Evolutionary conservation across 176 grass and related monocot species (phyloP).

Genomic region (Zizania latifolia): DNA sequence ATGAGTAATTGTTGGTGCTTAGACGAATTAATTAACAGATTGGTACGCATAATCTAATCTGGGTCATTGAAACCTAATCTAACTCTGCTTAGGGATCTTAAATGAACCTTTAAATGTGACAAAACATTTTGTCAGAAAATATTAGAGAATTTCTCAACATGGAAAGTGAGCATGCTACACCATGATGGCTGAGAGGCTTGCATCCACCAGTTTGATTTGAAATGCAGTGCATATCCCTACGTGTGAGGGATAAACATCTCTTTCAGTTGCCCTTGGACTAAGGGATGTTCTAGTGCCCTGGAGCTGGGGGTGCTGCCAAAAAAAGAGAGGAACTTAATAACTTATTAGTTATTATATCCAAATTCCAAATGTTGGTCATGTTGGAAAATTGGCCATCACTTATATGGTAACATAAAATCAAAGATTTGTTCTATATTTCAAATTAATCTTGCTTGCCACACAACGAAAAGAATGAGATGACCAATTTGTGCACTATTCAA

Average conservation of each 20-base stretch:
- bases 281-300: slow-evolving; percentile 29
- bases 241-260: slow-evolving; percentile 26
- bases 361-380: neutral
- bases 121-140: neutral
- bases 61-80: neutral
- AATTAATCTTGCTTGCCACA: slow-evolving; percentile 3
- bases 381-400: slow-evolving; percentile 12
- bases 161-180: slow-evolving; percentile 6
- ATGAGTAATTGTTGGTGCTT: neutral
- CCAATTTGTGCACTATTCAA: neutral
- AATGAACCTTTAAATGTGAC: slow-evolving; percentile 8
- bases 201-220: neutral
- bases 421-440: slow-evolving; percentile 27
- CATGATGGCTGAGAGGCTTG: slow-evolving; percentile 17
- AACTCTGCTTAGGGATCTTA: neutral
- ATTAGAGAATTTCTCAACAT: neutral
- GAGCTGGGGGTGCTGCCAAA: slow-evolving; percentile 35
- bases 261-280: slow-evolving; percentile 38
- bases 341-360: neutral
- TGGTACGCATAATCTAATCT: neutral
- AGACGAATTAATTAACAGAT: neutral
- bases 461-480: slow-evolving; percentile 4
- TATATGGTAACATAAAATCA: too few species aligned
- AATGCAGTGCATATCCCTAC: neutral
- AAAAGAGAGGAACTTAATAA: too few species aligned